Evolutionary conservation across 225 moss, liverwort and hornwort genomes (phyloP), one percentile per base, ranked within the genome.

Genomic region (Marchantia paleacea): DNA sequence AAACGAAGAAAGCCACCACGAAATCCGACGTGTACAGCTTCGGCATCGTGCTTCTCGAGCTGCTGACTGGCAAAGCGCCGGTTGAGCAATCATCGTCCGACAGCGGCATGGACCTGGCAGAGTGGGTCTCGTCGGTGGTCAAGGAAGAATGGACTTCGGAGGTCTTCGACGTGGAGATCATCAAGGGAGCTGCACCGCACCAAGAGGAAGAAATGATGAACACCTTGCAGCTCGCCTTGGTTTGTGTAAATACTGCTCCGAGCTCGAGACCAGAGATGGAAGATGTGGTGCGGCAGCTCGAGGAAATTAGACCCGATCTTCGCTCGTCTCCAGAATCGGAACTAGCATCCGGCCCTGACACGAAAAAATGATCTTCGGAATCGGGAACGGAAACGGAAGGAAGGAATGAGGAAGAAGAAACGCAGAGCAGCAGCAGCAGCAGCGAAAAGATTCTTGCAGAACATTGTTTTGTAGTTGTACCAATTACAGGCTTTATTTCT

Each of bases 1-100:
- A 85, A 16, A 80, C 90, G 6, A 90, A 91, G 52, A 87, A 85
- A 25, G 81, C 90, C 11, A 90, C 94, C 0, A 72, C 86, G 31
- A 92, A 91, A 63, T 92, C 92, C 22, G 96, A 96, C 71, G 94
- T 94, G 0, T 96, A 96, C 91, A 96, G 94, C 88, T 96, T 96
- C 10, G 96, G 96, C 6, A 90, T 96, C 13, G 90, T 94, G 50
- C 85, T 96, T 0, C 48, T 96, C 61, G 94, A 96, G 86, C 85
- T 88, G 57, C 74, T 88, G 57, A 88, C 87, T 9, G 87, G 87
- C 30, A 88, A 83, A 57, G 87, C 87, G 9, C 87, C 87, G 2
- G 83, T 85, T 18, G 87, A 88, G 81, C 87, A 85, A 54, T 82
- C 85, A 25, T 76, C 85, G 0, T 85, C 87, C 1, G 87, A 88